phyloP scores from a whole-genome alignment of 345 rosid genomes.

The Citrus trifoliata region DNA sequence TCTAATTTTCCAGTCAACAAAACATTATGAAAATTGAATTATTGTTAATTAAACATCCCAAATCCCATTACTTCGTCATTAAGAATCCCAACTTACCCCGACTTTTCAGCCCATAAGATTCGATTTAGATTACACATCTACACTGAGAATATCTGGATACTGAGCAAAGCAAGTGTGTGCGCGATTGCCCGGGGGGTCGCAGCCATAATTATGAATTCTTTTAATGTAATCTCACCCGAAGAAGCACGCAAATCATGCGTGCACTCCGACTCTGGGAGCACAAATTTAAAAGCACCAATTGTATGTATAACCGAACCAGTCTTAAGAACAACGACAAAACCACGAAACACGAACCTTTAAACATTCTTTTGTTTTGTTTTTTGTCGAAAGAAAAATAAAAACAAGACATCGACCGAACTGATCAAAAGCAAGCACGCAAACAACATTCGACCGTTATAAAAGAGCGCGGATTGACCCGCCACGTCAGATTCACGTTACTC shows the following conservation, averaged over 20 bases:
- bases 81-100: not conserved
- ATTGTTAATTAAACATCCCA: no score
- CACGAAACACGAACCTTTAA: not conserved
- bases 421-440: no score
- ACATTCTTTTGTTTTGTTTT: no score
- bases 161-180: not conserved
- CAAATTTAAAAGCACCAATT: not conserved
- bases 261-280: not conserved
- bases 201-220: no score
- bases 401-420: no score
- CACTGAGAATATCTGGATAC: no score
- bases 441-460: constrained; percentile 18
- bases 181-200: no score
- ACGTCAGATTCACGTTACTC: constrained; percentile 19
- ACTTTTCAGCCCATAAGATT: no score
- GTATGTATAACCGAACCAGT: not conserved
- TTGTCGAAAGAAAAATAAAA: no score
- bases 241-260: not conserved
- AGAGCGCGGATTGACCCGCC: constrained; percentile 20
- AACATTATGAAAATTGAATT: no score
- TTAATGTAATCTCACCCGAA: not conserved
- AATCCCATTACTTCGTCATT: not conserved
- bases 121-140: no score
- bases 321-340: not conserved
- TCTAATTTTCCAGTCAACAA: no score